Conservation (phyloP, 441 rosid species). For the Sinapis alba region DNA sequence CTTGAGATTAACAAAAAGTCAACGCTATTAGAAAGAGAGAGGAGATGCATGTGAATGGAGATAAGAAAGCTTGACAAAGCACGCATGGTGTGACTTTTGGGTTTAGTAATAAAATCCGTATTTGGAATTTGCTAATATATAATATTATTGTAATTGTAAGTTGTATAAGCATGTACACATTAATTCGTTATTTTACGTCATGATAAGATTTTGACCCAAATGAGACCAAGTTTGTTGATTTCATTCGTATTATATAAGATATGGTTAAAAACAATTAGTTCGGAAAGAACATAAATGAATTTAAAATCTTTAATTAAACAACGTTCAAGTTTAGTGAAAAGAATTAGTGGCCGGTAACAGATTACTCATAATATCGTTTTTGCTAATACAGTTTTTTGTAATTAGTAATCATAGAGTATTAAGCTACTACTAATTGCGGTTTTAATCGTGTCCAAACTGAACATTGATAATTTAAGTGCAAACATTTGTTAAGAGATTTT, state of each 20-base stretch:
- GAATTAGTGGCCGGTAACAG: background rate
- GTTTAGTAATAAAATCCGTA: background rate
- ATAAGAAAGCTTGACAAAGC: constrained; percentile 33
- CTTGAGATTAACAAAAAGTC: constrained; percentile 52
- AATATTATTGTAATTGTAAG: constrained; percentile 4
- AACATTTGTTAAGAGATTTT: background rate
- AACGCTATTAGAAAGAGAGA: constrained; percentile 40
- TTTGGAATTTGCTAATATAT: background rate
- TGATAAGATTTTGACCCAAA: constrained; percentile 4
- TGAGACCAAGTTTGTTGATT: background rate
- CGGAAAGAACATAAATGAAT: background rate
- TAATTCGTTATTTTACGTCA: background rate
- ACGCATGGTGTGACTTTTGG: constrained; percentile 32
- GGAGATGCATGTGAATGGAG: constrained; percentile 28
- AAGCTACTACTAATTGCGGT: background rate
- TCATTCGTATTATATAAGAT: background rate
- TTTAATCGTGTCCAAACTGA: background rate
- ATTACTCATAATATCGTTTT: background rate
- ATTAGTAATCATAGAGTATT: background rate
- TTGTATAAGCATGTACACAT: background rate
- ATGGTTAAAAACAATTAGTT: background rate
- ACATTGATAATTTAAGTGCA: background rate
- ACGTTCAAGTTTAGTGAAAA: background rate
- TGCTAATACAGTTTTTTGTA: background rate
- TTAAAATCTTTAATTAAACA: background rate